Evolutionary conservation across 2,329 filamentous ascomycete species (phyloP), one percentile per base, ranked within the genome.

Genomic region (Parasarocladium wereldwijsianum): DNA sequence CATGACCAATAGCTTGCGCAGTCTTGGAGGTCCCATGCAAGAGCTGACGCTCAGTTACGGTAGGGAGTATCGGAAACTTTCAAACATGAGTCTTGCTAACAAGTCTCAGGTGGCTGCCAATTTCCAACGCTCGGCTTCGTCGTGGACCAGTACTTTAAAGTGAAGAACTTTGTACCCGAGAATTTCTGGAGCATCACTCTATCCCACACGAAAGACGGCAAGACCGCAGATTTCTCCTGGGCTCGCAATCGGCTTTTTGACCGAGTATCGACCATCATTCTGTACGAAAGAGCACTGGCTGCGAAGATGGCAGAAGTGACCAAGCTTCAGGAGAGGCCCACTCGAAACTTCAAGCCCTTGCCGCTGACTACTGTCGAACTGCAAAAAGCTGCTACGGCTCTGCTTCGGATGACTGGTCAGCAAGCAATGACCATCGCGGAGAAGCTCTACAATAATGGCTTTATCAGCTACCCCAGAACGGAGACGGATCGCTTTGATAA

Each of bases 81-180:
- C n/a, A n/a, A n/a, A n/a, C n/a, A n/a, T n/a, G n/a, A n/a, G n/a
- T n/a, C n/a, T n/a, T n/a, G n/a, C n/a, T n/a, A 30, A 15, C 11
- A 40, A 29, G 11, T 4, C 9, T 13, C 23, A 82, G 82, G 70
- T 10, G 93, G 86, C 4, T 98, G 90, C 41, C 90, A 98, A 50
- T 98, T 98, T 44, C 90, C 90, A 2, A 96, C 90, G 0, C 64
- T 98, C 5, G 90, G 90, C 0, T 98, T 98, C 40, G 87, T 98
- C 2, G 90, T 98, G 6, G 90, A 98, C 52, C 74, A 87, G 27
- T 98, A 96, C 51, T 83, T 93, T 43, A 76, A 82, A 29, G 90
- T 98, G 30, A 76, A 83, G 38, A 93, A 93, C 42, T 98, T 98
- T 51, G 75, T 90, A 1, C 80, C 87, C 0, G 90, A 98, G 47